Conservation (phyloP, 164 flowering plant genomes). For the Tetracentron sinense region DNA sequence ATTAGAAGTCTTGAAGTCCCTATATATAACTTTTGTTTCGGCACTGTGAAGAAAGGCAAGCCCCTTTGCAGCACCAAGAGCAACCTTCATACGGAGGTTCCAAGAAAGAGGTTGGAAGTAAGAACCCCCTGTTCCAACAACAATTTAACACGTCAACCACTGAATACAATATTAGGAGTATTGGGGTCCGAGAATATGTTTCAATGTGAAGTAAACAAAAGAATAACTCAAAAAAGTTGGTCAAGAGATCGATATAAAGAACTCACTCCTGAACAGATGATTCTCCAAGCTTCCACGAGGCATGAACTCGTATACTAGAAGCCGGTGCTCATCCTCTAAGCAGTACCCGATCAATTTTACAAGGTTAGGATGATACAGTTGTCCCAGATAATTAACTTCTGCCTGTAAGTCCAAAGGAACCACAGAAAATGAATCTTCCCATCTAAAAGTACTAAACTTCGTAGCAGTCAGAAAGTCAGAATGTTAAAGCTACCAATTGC, state of each 20-base stretch:
- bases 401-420: slow-evolving; percentile 35
- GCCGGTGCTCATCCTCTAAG: slow-evolving; percentile 74
- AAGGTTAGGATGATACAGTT: slow-evolving; percentile 72
- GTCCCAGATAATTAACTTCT: slow-evolving; percentile 75
- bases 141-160: neutral
- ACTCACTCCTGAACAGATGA: slow-evolving; percentile 83
- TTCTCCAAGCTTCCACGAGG: slow-evolving; percentile 78
- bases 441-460: neutral
- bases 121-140: slow-evolving; percentile 28
- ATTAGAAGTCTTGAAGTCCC: slow-evolving; percentile 32
- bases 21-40: slow-evolving; percentile 26
- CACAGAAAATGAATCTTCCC: slow-evolving; percentile 4
- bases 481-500: neutral
- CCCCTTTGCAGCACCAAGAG: slow-evolving; percentile 37
- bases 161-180: neutral
- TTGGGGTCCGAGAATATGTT: neutral
- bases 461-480: neutral
- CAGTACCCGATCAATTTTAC: slow-evolving; percentile 78
- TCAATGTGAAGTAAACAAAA: neutral
- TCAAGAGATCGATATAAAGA: neutral
- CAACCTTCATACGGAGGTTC: slow-evolving; percentile 35
- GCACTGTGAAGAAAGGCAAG: slow-evolving; percentile 39
- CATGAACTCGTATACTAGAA: slow-evolving; percentile 83
- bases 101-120: slow-evolving; percentile 33
- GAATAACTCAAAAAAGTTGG: neutral